phyloP scores from a whole-genome alignment of 257 asterid species.

The Solanum sejunctum region DNA sequence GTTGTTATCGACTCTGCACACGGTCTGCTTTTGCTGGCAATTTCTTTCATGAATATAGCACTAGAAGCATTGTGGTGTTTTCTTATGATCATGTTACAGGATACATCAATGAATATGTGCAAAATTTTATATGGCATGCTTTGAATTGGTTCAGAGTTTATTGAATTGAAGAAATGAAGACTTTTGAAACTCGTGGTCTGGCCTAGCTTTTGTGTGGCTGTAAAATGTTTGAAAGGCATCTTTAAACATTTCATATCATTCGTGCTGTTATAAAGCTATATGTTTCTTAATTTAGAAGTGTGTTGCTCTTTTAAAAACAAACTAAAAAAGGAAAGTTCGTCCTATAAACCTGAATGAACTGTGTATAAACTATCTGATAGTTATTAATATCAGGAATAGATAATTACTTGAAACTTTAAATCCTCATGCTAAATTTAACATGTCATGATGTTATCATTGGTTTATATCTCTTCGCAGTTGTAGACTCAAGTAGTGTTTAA shows the following conservation, averaged over 20 bases:
- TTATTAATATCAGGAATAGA: neutral
- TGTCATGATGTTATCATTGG: neutral
- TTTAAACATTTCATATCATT: neutral
- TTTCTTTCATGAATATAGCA: neutral
- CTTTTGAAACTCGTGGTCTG: neutral
- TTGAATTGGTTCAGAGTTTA: neutral
- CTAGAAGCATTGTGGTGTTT: neutral
- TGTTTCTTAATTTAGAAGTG: neutral
- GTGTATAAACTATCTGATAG: neutral
- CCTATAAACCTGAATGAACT: neutral
- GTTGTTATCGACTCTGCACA: neutral
- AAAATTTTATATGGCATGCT: neutral
- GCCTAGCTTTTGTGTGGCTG: neutral
- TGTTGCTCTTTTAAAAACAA: neutral
- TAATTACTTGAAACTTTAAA: neutral
- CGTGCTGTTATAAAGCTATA: neutral
- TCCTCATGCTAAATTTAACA: neutral
- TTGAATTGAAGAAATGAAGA: neutral
- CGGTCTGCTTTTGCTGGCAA: neutral
- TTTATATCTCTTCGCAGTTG: neutral
- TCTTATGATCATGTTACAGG: neutral
- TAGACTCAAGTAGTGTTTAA: neutral
- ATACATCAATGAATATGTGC: neutral
- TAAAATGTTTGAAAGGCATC: neutral
- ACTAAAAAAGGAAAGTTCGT: neutral